phyloP scores from a whole-genome alignment of 2,329 filamentous ascomycete species.

The Colletotrichum musicola region DNA sequence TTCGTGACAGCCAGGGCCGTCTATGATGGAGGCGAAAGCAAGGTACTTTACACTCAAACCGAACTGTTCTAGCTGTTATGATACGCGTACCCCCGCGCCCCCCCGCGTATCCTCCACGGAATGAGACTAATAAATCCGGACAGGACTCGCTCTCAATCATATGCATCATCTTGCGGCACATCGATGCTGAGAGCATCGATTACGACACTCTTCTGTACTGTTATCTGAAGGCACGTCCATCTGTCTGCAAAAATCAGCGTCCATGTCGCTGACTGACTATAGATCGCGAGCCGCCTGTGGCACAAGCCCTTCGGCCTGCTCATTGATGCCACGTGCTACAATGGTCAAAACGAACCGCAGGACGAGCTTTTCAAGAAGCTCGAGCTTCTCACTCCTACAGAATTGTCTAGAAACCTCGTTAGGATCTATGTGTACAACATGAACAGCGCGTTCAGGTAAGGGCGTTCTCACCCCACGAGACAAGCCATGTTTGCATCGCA shows the following conservation, averaged over 20 bases:
- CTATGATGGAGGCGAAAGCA: slow-evolving; percentile 79
- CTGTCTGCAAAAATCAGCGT: background rate
- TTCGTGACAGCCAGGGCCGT: slow-evolving; percentile 74
- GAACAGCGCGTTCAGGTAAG: slow-evolving; percentile 76
- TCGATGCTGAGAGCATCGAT: slow-evolving; percentile 74
- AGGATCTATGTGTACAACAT: slow-evolving; percentile 79
- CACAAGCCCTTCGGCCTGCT: slow-evolving; percentile 76
- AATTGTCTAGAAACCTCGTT: slow-evolving; percentile 69
- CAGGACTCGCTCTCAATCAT: slow-evolving; percentile 77
- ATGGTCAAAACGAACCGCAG: slow-evolving; percentile 74
- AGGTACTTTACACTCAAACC: slow-evolving; percentile 54
- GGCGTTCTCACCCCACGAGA: background rate
- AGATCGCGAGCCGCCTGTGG: slow-evolving; percentile 79
- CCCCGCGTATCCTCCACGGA: background rate
- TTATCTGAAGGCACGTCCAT: slow-evolving; percentile 69
- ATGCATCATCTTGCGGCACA: slow-evolving; percentile 76
- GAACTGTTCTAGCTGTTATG: background rate
- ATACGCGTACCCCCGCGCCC: background rate
- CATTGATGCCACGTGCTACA: slow-evolving; percentile 78
- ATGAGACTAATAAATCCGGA: slow-evolving; percentile 9
- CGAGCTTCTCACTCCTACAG: slow-evolving; percentile 72
- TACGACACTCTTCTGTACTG: slow-evolving; percentile 76
- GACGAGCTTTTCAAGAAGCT: slow-evolving; percentile 75
- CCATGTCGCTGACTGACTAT: slow-evolving; percentile 7
- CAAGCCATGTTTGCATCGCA: too few relatives aligned